These are phyloP conservation scores for Albifimbria verrucaria DNA, from an alignment of 2,329 filamentous ascomycete species.

Conservation along the genomic window DNA sequence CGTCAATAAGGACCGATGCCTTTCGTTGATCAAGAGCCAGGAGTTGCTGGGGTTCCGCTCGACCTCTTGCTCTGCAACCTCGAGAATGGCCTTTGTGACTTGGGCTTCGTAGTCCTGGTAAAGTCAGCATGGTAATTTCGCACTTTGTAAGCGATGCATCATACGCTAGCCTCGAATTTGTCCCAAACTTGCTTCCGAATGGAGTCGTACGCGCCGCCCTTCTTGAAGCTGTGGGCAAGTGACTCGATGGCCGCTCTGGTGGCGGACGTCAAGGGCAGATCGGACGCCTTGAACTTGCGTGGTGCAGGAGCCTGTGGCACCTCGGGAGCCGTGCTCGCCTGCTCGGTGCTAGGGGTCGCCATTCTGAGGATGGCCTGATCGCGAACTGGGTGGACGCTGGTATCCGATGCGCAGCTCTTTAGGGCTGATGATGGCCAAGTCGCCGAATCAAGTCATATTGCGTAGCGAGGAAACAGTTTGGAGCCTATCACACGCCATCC, in stretches of 20 bases:
- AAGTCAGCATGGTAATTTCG: constrained; percentile 1
- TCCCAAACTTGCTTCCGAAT: constrained; percentile 76
- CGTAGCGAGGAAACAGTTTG: not conserved
- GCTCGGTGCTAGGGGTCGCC: constrained; percentile 21
- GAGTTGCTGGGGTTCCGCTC: constrained; percentile 68
- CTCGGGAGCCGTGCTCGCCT: constrained; percentile 16
- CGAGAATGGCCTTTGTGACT: constrained; percentile 63
- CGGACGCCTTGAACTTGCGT: constrained; percentile 66
- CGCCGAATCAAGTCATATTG: constrained; percentile 15
- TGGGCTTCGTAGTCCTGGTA: constrained; percentile 65
- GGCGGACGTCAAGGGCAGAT: constrained; percentile 70
- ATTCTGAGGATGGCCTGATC: constrained; percentile 8
- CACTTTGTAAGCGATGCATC: constrained; percentile 16
- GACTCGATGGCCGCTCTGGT: constrained; percentile 71
- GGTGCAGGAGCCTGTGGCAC: constrained; percentile 9
- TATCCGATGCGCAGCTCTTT: not conserved
- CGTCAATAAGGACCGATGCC: constrained; percentile 72
- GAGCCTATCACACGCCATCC: too few relatives aligned
- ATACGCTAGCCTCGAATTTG: constrained; percentile 67
- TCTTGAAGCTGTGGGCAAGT: constrained; percentile 78
- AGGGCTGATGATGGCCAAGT: not conserved
- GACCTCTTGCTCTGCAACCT: constrained; percentile 70
- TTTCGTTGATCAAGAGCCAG: constrained; percentile 71
- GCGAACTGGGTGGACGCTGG: not conserved
- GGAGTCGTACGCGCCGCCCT: constrained; percentile 78